Percentiles rank a stretch among this genome's conserved stretches.
phyloP scores from a whole-genome alignment of 805 yeast genomes.

The Saccharomycopsis malanga region DNA sequence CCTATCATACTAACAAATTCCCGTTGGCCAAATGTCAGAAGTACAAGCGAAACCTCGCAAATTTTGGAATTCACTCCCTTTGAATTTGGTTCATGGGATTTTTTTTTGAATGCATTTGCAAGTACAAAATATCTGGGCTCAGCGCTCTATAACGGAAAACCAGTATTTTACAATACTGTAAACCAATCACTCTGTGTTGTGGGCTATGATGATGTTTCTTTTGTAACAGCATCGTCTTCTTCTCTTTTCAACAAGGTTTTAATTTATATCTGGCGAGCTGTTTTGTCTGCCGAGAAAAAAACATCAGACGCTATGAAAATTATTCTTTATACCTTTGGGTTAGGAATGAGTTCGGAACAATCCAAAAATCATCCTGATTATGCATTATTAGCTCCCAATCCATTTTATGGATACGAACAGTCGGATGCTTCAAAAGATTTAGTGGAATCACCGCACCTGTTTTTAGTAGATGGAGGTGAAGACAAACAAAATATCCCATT shows the following conservation, averaged over 20 bases:
- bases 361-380: conserved; percentile 43
- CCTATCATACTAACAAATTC: conserved; percentile 57
- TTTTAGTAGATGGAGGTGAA: conserved; percentile 73
- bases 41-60: conserved; percentile 33
- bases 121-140: conserved; percentile 50
- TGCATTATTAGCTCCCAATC: conserved; percentile 47
- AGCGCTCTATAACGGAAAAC: conserved; percentile 35
- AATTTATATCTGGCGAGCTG: conserved; percentile 38
- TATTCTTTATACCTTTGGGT: conserved; percentile 38
- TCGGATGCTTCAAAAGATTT: conserved; percentile 26
- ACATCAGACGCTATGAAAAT: conserved; percentile 32
- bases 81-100: conserved; percentile 67
- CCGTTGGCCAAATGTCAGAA: conserved; percentile 32
- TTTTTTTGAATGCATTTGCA: conserved; percentile 38
- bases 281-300: conserved; percentile 28
- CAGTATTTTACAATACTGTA: conserved; percentile 22
- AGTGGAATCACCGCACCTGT: conserved; percentile 29
- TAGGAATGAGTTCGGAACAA: conserved; percentile 31
- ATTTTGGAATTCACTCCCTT: conserved; percentile 55
- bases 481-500: conserved; percentile 69
- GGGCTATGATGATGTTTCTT: conserved; percentile 54
- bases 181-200: conserved; percentile 36
- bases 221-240: conserved; percentile 57
- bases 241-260: conserved; percentile 52
- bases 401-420: conserved; percentile 37